These are phyloP conservation scores for Poronia punctata DNA, from an alignment of 495 filamentous ascomycete species.

Conservation along the genomic window DNA sequence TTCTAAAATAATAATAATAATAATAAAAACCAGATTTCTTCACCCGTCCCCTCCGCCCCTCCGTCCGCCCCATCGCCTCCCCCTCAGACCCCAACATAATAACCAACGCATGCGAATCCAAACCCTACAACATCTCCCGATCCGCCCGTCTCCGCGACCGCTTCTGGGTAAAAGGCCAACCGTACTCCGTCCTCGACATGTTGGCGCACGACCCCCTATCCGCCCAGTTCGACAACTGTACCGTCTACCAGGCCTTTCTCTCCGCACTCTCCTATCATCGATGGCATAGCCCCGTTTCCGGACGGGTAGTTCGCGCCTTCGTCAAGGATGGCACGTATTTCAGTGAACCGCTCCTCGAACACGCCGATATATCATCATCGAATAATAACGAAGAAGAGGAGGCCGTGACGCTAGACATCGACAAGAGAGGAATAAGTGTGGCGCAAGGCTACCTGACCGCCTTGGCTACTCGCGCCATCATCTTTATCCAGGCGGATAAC, in stretches of 20 bases:
- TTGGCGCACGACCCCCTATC: constrained; percentile 46
- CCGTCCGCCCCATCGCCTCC: constrained; percentile 50
- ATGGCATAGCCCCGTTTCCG: constrained; percentile 61
- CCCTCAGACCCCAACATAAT: constrained; percentile 51
- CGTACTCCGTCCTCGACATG: constrained; percentile 59
- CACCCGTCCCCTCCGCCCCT: constrained; percentile 49
- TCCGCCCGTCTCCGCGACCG: constrained; percentile 39
- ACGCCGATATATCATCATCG: constrained; percentile 10
- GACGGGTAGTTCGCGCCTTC: constrained; percentile 48
- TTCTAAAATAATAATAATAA: too few relatives aligned
- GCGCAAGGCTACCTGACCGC: constrained; percentile 55
- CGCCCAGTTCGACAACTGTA: constrained; percentile 50
- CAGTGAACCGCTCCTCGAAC: constrained; percentile 51
- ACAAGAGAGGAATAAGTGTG: constrained; percentile 27
- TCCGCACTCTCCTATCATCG: constrained; percentile 61
- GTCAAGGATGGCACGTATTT: constrained; percentile 62
- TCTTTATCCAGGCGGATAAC: constrained; percentile 65
- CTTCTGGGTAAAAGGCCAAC: constrained; percentile 68
- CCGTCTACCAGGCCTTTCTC: constrained; percentile 62
- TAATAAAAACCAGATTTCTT: constrained; percentile 51
- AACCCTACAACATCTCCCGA: constrained; percentile 39
- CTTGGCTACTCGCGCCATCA: constrained; percentile 52
- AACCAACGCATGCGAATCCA: constrained; percentile 60
- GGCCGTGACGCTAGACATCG: constrained; percentile 22
- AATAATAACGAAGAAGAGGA: constrained; percentile 20